Base-by-base conservation (phyloP, 495 filamentous ascomycete species). In the Penicillium silybi region DNA sequence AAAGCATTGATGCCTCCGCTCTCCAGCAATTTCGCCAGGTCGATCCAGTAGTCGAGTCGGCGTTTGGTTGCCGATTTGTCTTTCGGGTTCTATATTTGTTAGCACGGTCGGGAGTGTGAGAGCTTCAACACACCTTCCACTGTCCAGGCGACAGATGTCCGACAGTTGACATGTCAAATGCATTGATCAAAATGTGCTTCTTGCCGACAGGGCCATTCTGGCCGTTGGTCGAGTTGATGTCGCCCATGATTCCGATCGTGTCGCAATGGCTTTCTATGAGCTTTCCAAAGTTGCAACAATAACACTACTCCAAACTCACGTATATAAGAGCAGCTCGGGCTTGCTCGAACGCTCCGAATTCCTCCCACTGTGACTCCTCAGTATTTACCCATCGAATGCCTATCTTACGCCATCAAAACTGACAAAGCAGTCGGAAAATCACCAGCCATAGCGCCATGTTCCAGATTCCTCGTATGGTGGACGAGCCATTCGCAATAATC, bases 61-160 rank as follows among this genome's bases (percentile, higher is more conserved):
- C 77, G 72, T 52, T 84, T 83, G 5, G 74, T 80, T 4, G 74
- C 76, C 0, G 80, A 81, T 48, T 75, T 79, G 58, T 85, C 80
- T 18, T 52, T 64, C 0, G 79, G 78, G 46, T 81, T 78, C 78
- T 81, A 53, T n/a, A 5, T 0, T 2, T 23, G 46, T 58, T 17
- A 64, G 47, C 18, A 9, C n/a, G 1, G 2, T 27, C n/a, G 6
- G 15, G 13, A 4, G 25, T 41, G 41, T 15, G 25, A 22, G 22
- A 20, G 7, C 1, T 40, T 32, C 19, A 40, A 63, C 61, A 55
- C 37, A 80, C 77, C 71, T 78, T 81, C 81, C 80, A 85, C 41
- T 84, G 78, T 5, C 84, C 84, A 7, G 84, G 81, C 26, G 80
- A 80, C 57, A 85, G 68, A 63, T 88, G 84, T 11, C 84, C 85